phyloP scores from a whole-genome alignment of 2,329 filamentous ascomycete species.

The Fusarium lateritium region DNA sequence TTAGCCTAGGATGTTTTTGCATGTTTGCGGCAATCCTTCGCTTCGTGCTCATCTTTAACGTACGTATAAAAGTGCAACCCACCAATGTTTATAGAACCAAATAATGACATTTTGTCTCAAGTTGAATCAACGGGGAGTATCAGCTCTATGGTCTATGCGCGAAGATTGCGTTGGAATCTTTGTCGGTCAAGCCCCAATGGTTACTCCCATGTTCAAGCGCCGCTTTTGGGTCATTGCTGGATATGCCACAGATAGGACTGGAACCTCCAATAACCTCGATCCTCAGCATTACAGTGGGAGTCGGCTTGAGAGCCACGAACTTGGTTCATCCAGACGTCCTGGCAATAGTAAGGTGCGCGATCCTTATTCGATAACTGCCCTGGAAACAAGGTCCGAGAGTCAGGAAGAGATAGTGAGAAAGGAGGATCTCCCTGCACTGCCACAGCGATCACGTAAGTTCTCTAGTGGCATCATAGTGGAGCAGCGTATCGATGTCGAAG shows the following conservation, averaged over 20 bases:
- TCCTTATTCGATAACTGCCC: constrained; percentile 7
- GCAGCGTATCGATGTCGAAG: constrained; percentile 21
- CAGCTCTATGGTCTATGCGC: constrained; percentile 57
- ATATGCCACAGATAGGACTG: not conserved
- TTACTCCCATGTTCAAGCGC: constrained; percentile 49
- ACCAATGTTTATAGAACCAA: not conserved
- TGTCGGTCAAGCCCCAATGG: constrained; percentile 56
- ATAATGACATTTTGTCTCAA: not conserved
- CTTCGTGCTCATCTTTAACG: constrained; percentile 51
- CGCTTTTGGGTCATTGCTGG: constrained; percentile 44
- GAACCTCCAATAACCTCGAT: not conserved
- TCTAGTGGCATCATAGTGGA: constrained; percentile 18
- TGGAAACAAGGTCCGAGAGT: constrained; percentile 24
- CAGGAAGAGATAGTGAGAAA: constrained; percentile 27
- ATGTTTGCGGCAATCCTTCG: constrained; percentile 51
- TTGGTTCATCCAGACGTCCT: not conserved
- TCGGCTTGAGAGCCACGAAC: constrained; percentile 14
- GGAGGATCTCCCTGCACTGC: not conserved
- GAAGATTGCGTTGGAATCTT: constrained; percentile 58
- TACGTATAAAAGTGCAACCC: constrained; percentile 13
- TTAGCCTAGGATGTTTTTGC: constrained; percentile 53
- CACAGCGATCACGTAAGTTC: not conserved
- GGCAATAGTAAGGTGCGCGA: not conserved
- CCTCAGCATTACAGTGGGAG: not conserved
- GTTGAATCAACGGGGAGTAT: constrained; percentile 37